Conservation (phyloP, 129 eudicot genomes). For the Artemisia argyi region DNA sequence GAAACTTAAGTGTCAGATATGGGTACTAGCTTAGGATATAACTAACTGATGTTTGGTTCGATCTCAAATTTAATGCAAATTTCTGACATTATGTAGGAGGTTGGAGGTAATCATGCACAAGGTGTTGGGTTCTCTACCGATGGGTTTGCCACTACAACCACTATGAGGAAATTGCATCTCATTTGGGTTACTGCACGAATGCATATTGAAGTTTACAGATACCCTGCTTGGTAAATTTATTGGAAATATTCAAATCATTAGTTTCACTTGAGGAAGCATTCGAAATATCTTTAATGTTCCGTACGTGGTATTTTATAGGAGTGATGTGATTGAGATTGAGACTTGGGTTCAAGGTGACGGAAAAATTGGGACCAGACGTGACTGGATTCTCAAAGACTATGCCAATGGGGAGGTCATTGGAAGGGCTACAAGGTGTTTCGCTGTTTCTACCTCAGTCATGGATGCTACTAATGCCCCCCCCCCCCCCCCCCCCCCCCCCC, state of each 20-base stretch:
- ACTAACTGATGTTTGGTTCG: background rate
- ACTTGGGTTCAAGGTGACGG: constrained; percentile 94
- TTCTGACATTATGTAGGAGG: constrained; percentile 54
- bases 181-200: constrained; percentile 93
- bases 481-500: too few relatives aligned
- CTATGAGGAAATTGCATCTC: constrained; percentile 79
- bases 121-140: constrained; percentile 89
- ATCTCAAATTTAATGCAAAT: constrained; percentile 5
- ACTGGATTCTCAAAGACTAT: constrained; percentile 75
- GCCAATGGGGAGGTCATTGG: constrained; percentile 82
- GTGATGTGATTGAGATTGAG: constrained; percentile 83
- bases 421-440: constrained; percentile 74
- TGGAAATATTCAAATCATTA: background rate
- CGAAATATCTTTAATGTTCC: background rate
- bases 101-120: constrained; percentile 91
- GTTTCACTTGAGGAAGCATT: background rate
- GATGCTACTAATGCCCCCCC: too few relatives aligned
- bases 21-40: background rate
- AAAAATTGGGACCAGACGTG: constrained; percentile 79
- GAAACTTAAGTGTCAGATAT: background rate
- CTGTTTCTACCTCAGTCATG: background rate
- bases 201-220: constrained; percentile 80
- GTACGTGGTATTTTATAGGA: constrained; percentile 41
- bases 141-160: constrained; percentile 85
- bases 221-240: constrained; percentile 71